A percentile compares a stretch with the other conserved stretches of the same genome.
Conservation (phyloP, 2,329 filamentous ascomycete genomes). For the Coleophoma crateriformis region DNA sequence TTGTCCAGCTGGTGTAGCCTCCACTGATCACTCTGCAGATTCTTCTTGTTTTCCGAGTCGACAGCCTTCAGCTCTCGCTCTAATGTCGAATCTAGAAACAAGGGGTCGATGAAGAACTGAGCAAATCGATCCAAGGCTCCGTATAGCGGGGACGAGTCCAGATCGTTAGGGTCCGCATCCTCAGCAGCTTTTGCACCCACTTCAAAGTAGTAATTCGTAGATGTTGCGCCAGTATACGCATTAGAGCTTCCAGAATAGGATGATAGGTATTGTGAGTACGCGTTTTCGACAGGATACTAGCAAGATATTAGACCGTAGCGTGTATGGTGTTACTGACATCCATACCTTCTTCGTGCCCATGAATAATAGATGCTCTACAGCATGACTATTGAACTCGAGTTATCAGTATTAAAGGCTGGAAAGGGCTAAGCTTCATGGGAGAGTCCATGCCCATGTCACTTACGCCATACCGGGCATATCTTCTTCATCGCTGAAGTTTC, state of each 20-base stretch:
- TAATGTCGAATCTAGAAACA: conserved; percentile 65
- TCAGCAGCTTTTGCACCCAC: conserved; percentile 78
- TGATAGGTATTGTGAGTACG: conserved; percentile 89
- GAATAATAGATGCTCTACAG: conserved; percentile 89
- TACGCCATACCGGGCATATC: conserved; percentile 95
- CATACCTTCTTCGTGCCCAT: conserved; percentile 93
- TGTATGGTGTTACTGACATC: conserved; percentile 1
- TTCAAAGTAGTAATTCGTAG: conserved; percentile 98
- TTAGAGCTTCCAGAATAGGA: conserved; percentile 89
- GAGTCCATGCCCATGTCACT: conserved; percentile 51
- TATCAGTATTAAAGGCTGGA: too few relatives aligned
- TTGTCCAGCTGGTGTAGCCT: conserved; percentile 67
- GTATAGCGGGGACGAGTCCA: conserved; percentile 59
- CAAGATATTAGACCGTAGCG: conserved; percentile 7
- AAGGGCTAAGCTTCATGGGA: background rate
- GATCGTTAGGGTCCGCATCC: conserved; percentile 43
- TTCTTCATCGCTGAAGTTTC: conserved; percentile 86
- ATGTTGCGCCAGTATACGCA: conserved; percentile 87
- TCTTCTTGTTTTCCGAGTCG: conserved; percentile 78
- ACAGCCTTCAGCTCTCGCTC: conserved; percentile 68
- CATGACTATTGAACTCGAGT: conserved; percentile 66
- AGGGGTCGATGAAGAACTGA: conserved; percentile 68
- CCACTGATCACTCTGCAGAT: conserved; percentile 69
- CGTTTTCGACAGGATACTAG: conserved; percentile 88
- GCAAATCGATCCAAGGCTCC: conserved; percentile 70